Evolutionary conservation across 2,329 filamentous ascomycete species (phyloP), one percentile per base, ranked within the genome.

Genomic region (Xylaria digitata): DNA sequence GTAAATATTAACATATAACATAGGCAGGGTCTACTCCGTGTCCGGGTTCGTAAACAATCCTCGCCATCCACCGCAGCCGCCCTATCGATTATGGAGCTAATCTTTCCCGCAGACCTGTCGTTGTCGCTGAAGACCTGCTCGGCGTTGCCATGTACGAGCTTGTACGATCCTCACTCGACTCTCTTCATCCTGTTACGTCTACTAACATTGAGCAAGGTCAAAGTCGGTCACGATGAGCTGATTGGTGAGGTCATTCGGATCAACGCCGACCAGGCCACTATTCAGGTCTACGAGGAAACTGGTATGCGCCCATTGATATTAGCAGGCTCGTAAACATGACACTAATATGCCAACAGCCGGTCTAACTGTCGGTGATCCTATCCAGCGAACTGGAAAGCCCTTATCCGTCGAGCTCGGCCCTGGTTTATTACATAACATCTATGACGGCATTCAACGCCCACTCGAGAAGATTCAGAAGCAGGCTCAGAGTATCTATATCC

Each of bases 111-210:
- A 90, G 92, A 74, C 96, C 96, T 78, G 96, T 99, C 85, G 91
- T 99, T 76, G 88, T 99, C 75, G 96, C 95, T 79, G 95, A 98
- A 85, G 90, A 97, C 82, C 97, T 99, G 94, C 93, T 95, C 78
- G 96, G 96, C 81, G 96, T 96, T 87, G 94, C 96, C 81, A 99
- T 99, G 96, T 97, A 98, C 89, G 96, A 99, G 85, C 87, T 99
- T 85, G 94, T 94, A 86, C 75, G 89, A 80, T 55, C 48, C 21
- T 26, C n/a, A 46, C 32, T 30, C 45, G n/a, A 30, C 9, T 26
- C 30, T 56, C 23, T 23, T 34, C 48, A 6, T 11, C 11, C 45
- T 19, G 2, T 15, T 42, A 23, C 48, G 26, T 37, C 30, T 68
- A 53, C 56, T 65, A 60, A 71, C 71, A n/a, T 67, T 49, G 37